A percentile compares a stretch with the other conserved stretches of the same genome.
Conservation (phyloP, 805 yeast genomes). For the Kregervanrija delftensis region DNA sequence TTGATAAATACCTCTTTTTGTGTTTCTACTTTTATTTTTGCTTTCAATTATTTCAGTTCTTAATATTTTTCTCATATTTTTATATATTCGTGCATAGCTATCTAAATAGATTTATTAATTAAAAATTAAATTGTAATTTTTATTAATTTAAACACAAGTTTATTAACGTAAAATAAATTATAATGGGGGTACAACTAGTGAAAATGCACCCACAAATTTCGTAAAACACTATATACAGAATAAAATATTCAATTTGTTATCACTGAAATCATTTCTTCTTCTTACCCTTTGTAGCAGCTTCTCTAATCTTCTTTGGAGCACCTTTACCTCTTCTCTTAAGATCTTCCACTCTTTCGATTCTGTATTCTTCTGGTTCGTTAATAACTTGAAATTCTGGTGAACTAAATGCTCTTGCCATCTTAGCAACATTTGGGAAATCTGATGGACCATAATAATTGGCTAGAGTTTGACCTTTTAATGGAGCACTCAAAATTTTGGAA, state of each 20-base stretch:
- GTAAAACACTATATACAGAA: background rate
- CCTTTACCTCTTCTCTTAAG: slow-evolving; percentile 85
- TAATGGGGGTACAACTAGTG: too few species aligned
- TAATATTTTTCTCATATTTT: too few species aligned
- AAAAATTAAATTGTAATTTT: too few species aligned
- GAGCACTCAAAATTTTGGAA: slow-evolving; percentile 56
- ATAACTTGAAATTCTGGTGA: slow-evolving; percentile 35
- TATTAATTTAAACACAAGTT: too few species aligned
- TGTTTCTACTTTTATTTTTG: background rate
- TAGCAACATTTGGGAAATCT: slow-evolving; percentile 52
- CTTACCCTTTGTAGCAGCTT: slow-evolving; percentile 30
- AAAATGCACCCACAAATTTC: too few species aligned
- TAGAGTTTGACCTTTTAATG: slow-evolving; percentile 67
- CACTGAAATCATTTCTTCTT: slow-evolving; percentile 29
- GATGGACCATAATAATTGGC: slow-evolving; percentile 70
- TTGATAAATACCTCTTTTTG: slow-evolving; percentile 6
- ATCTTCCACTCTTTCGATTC: slow-evolving; percentile 54
- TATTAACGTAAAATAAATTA: too few species aligned
- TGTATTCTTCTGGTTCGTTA: slow-evolving; percentile 64
- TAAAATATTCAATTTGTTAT: background rate
- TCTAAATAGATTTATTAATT: too few species aligned
- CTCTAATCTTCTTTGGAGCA: slow-evolving; percentile 72
- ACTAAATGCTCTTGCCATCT: slow-evolving; percentile 19
- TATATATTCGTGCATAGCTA: too few species aligned
- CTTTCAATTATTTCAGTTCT: background rate